Evolutionary conservation across 164 flowering plant genomes (phyloP).

Genomic region (Liriodendron chinense): DNA sequence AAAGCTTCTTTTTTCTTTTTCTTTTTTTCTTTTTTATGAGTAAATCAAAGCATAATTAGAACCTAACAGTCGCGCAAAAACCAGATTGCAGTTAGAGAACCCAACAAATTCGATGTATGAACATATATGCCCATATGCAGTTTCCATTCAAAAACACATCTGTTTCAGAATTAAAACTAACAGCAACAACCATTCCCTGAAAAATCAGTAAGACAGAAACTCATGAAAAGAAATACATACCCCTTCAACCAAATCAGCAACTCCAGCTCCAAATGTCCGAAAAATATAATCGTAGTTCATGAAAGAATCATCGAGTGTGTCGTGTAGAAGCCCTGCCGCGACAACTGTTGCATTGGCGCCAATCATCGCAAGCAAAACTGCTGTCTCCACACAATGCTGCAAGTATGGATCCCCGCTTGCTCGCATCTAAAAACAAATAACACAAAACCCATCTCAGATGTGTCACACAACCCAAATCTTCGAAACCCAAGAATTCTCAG

Average conservation of each 20-base stretch:
- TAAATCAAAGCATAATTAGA: not conserved
- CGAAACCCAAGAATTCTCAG: not conserved
- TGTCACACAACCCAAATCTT: not conserved
- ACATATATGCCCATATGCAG: not conserved
- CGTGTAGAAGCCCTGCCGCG: slow-evolving; percentile 94
- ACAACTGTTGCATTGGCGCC: slow-evolving; percentile 90
- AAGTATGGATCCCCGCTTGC: slow-evolving; percentile 95
- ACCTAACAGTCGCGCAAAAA: too few species aligned
- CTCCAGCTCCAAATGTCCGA: slow-evolving; percentile 70
- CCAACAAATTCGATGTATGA: too few species aligned
- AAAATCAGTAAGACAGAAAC: not conserved
- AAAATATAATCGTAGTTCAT: slow-evolving; percentile 57
- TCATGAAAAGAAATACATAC: slow-evolving; percentile 34
- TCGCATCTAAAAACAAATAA: slow-evolving; percentile 51
- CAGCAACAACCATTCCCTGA: not conserved
- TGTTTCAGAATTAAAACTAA: not conserved
- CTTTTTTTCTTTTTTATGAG: not conserved
- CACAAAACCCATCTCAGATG: not conserved
- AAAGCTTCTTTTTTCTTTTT: not conserved
- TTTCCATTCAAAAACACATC: not conserved
- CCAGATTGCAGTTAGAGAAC: too few species aligned
- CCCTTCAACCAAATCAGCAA: slow-evolving; percentile 91
- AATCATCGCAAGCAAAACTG: slow-evolving; percentile 66
- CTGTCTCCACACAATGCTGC: slow-evolving; percentile 95
- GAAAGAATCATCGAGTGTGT: slow-evolving; percentile 84